phyloP scores from a whole-genome alignment of 257 asterid species.

The Salvia hispanica region DNA sequence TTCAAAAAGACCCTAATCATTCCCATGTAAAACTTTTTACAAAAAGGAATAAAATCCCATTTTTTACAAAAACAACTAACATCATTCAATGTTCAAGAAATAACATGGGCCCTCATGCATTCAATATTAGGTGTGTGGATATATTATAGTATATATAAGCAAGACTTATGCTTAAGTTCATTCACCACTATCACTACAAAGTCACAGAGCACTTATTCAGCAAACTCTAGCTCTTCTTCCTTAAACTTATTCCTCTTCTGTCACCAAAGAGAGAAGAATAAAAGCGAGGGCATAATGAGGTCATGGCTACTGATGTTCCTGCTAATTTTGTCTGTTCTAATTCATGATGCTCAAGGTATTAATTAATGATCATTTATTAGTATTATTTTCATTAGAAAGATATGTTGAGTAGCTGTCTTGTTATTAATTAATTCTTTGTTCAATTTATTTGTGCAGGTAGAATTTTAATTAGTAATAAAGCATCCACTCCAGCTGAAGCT shows the following conservation, averaged over 20 bases:
- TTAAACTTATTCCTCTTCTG: slow-evolving; percentile 1
- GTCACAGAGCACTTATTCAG: slow-evolving; percentile 32
- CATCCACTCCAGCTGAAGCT: slow-evolving; percentile 21
- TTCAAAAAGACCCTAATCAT: slow-evolving; percentile 23
- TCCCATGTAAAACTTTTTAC: slow-evolving; percentile 30
- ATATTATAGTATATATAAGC: slow-evolving; percentile 23
- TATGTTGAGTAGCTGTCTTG: too few relatives aligned
- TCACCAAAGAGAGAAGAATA: not conserved
- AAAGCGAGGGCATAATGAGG: slow-evolving; percentile 41
- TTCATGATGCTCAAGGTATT: slow-evolving; percentile 58
- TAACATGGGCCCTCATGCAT: slow-evolving; percentile 35
- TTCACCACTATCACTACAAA: slow-evolving; percentile 16
- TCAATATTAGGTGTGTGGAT: slow-evolving; percentile 24
- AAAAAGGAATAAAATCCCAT: slow-evolving; percentile 9
- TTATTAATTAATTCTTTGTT: not conserved
- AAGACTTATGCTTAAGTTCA: slow-evolving; percentile 21
- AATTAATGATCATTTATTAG: not conserved
- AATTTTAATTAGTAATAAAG: slow-evolving; percentile 40
- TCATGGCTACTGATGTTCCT: slow-evolving; percentile 41
- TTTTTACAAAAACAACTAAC: slow-evolving; percentile 21
- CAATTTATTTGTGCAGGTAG: slow-evolving; percentile 40
- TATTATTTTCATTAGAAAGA: not conserved
- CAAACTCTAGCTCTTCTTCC: slow-evolving; percentile 12
- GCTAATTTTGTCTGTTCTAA: slow-evolving; percentile 43
- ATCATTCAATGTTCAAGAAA: slow-evolving; percentile 39